Evolutionary conservation across 306 rosid genomes (phyloP).

Genomic region (Begonia masoniana): DNA sequence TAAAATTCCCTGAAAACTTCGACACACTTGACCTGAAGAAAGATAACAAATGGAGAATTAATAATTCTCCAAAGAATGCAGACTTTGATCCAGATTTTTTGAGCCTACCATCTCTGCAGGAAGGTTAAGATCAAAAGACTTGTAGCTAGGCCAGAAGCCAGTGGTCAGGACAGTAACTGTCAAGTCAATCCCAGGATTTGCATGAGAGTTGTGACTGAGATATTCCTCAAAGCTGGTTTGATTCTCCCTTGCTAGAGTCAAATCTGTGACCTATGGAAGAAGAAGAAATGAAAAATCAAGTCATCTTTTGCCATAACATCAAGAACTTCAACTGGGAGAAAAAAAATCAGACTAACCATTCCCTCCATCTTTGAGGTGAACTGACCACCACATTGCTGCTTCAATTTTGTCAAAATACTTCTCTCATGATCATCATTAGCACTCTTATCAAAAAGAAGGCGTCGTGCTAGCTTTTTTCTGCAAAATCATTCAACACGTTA

Average conservation of each 20-base stretch:
- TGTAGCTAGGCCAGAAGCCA: conserved; percentile 47
- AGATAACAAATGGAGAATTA: neutral
- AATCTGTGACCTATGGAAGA: conserved; percentile 30
- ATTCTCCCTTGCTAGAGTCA: conserved; percentile 39
- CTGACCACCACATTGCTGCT: conserved; percentile 46
- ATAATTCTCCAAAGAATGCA: neutral
- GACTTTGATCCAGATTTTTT: neutral
- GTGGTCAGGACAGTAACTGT: conserved; percentile 43
- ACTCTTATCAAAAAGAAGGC: conserved; percentile 43
- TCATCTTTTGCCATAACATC: conserved; percentile 2
- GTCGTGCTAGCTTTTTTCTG: conserved; percentile 52
- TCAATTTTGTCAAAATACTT: conserved; percentile 38
- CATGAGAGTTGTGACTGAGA: conserved; percentile 18
- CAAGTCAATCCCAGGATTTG: conserved; percentile 35
- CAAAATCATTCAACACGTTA: neutral
- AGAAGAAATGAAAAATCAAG: neutral
- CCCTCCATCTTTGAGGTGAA: conserved; percentile 53
- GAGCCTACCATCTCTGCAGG: conserved; percentile 36
- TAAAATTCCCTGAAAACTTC: conserved; percentile 38
- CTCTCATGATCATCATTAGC: conserved; percentile 47
- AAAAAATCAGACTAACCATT: conserved; percentile 20
- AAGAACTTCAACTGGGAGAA: neutral
- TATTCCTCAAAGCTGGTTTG: conserved; percentile 39
- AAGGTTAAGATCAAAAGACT: conserved; percentile 41
- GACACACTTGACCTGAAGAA: conserved; percentile 30